Evolutionary conservation across 1,139 yeast genomes (phyloP), one percentile per base, ranked within the genome.

Genomic region (Geotrichum europaeum): DNA sequence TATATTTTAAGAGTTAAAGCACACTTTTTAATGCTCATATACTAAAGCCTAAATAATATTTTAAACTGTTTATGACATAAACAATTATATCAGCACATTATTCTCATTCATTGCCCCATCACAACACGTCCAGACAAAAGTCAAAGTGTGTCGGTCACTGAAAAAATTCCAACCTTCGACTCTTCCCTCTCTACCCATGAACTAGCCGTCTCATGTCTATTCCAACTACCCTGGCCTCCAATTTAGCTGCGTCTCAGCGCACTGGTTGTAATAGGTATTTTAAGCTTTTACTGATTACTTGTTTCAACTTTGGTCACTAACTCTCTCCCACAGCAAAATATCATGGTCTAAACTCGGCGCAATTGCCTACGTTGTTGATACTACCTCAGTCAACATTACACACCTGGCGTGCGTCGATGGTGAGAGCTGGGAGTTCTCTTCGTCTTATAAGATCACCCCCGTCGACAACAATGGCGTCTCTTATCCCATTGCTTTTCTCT

Each of bases 271-370:
- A 55, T 5, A 55, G 49, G 60, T 58, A 58, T 18, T 13, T 36
- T 40, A 24, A 13, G 25, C 18, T 22, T 43, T 24, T 22, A 30
- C 40, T 24, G 18, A 18, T 24, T 22, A 18, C n/a, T 51, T n/a
- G 40, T 28, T 5, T 45, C 10, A 28, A 18, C n/a, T 12, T 36
- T 13, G n/a, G 18, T 13, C 24, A 25, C 51, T 53, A 53, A 53
- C 36, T 24, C 4, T 40, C n/a, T 47, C 15, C 12, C 12, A 62
- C 54, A 72, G 75, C 56, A 72, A 69, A 54, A 78, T 87, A 40
- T 81, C 90, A 22, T 88, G 95, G 96, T 86, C 91, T 22, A 79
- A 82, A 64, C 85, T 84, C 68, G 95, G 95, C 20, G 83, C 86
- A 67, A 79, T 88, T 28, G 94, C 92, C 1, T 86, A 83, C 66